Percentiles rank a stretch among this genome's conserved stretches.
Conservation (phyloP, 192 early-diverging fungal genomes). For the Backusella morwellensis region DNA sequence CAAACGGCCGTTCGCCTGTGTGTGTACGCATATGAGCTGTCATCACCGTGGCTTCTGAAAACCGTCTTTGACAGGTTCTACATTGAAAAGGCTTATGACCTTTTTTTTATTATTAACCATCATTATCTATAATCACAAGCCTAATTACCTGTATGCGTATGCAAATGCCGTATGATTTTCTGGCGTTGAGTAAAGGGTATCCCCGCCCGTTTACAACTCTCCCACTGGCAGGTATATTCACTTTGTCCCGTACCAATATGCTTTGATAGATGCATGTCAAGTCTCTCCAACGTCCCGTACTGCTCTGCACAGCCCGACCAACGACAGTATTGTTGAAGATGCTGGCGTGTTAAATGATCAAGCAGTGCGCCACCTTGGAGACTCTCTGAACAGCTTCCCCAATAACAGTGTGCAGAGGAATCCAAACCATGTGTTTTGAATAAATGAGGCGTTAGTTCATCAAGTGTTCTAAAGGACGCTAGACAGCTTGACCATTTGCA, state of each 20-base stretch:
- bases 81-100: conserved; percentile 84
- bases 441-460: conserved; percentile 53
- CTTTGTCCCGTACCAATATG: conserved; percentile 64
- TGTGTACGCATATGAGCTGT: conserved; percentile 75
- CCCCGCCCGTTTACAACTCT: conserved; percentile 47
- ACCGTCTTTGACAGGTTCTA: conserved; percentile 70
- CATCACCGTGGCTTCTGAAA: conserved; percentile 80
- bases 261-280: conserved; percentile 61
- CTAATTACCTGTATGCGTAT: conserved; percentile 65
- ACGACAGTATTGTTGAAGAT: conserved; percentile 62
- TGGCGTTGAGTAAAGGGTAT: conserved; percentile 51
- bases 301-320: conserved; percentile 66
- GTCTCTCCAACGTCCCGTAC: conserved; percentile 59
- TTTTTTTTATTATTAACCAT: neutral
- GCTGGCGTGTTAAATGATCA: conserved; percentile 61
- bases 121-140: neutral
- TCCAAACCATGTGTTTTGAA: conserved; percentile 43
- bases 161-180: conserved; percentile 77
- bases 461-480: conserved; percentile 47
- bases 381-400: conserved; percentile 58
- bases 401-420: conserved; percentile 48
- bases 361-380: conserved; percentile 55
- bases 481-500: conserved; percentile 53
- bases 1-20: conserved; percentile 75
- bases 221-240: conserved; percentile 54